phyloP scores from a whole-genome alignment of 345 rosid species.

The Euphorbia peplus region DNA sequence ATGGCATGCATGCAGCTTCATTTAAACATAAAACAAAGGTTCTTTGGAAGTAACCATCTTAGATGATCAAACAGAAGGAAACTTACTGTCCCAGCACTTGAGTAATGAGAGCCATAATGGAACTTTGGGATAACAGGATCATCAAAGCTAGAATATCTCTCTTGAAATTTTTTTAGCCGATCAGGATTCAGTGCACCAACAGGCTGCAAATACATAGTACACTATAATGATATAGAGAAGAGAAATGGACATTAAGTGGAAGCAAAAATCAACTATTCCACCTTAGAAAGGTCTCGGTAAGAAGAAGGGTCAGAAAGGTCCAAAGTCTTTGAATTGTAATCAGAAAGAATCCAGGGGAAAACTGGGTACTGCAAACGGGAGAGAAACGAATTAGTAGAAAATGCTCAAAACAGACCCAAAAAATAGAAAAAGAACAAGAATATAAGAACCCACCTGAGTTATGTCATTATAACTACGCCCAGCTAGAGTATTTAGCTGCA shows the following conservation, averaged over 20 bases:
- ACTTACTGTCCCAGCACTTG: conserved; percentile 94
- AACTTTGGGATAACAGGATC: conserved; percentile 98
- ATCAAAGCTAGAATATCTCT: conserved; percentile 94
- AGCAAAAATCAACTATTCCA: conserved; percentile 35
- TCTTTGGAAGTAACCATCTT: conserved; percentile 1
- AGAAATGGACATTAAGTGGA: conserved; percentile 13
- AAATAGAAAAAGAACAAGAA: neutral
- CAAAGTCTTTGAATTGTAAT: conserved; percentile 68
- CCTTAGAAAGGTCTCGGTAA: conserved; percentile 97
- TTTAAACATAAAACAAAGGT: too few relatives aligned
- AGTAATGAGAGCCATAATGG: conserved; percentile 98
- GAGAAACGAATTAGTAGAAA: conserved; percentile 13
- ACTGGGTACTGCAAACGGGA: conserved; percentile 81
- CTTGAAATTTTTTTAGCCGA: conserved; percentile 79
- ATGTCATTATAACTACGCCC: conserved; percentile 99
- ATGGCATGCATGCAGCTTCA: too few relatives aligned
- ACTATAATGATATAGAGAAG: conserved; percentile 26
- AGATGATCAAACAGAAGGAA: conserved; percentile 21
- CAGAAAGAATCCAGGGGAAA: conserved; percentile 95
- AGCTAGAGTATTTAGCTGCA: conserved; percentile 95
- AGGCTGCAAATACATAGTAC: conserved; percentile 59
- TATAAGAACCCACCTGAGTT: conserved; percentile 65
- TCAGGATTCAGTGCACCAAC: conserved; percentile 88
- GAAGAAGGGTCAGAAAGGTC: conserved; percentile 83
- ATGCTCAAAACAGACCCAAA: neutral